A percentile compares a stretch with the other conserved stretches of the same genome.
These are phyloP conservation scores for Laguncularia racemosa DNA, from an alignment of 345 rosid species.

Conservation along the genomic window DNA sequence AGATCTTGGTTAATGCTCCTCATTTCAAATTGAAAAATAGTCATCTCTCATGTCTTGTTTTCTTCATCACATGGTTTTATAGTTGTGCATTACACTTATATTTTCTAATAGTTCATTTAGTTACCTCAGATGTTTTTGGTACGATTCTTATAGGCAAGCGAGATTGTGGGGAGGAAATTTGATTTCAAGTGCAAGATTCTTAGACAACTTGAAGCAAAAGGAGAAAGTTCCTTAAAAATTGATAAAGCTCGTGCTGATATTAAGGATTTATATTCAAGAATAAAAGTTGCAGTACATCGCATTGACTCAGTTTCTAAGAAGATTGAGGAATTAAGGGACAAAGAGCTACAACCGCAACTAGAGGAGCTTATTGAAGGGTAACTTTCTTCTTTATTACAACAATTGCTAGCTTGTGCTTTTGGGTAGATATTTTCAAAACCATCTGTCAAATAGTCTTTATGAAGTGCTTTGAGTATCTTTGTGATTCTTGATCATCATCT, in stretches of 20 bases:
- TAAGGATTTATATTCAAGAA: slow-evolving; percentile 91
- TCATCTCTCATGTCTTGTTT: too few relatives aligned
- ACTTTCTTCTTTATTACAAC: slow-evolving; percentile 4
- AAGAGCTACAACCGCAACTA: slow-evolving; percentile 93
- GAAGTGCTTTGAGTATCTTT: too few relatives aligned
- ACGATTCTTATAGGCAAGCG: slow-evolving; percentile 53
- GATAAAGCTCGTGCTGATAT: slow-evolving; percentile 85
- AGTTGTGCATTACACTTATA: too few relatives aligned
- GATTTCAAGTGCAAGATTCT: slow-evolving; percentile 53
- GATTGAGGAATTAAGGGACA: slow-evolving; percentile 88
- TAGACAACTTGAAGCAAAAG: slow-evolving; percentile 70
- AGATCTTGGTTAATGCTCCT: too few relatives aligned
- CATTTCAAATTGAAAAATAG: too few relatives aligned
- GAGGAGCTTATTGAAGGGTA: slow-evolving; percentile 96
- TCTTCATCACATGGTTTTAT: too few relatives aligned
- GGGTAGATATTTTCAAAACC: too few relatives aligned
- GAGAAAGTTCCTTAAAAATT: slow-evolving; percentile 35
- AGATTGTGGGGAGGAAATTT: slow-evolving; percentile 58
- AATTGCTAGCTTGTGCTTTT: too few relatives aligned
- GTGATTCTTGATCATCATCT: too few relatives aligned
- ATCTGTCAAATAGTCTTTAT: too few relatives aligned
- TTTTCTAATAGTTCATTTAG: not conserved
- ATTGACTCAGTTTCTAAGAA: slow-evolving; percentile 80
- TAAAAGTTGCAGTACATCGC: slow-evolving; percentile 88
- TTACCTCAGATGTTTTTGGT: not conserved